Percentiles rank a stretch among this genome's conserved stretches.
phyloP scores from a whole-genome alignment of 108 stramenopile species.

The Chaetoceros muelleri region DNA sequence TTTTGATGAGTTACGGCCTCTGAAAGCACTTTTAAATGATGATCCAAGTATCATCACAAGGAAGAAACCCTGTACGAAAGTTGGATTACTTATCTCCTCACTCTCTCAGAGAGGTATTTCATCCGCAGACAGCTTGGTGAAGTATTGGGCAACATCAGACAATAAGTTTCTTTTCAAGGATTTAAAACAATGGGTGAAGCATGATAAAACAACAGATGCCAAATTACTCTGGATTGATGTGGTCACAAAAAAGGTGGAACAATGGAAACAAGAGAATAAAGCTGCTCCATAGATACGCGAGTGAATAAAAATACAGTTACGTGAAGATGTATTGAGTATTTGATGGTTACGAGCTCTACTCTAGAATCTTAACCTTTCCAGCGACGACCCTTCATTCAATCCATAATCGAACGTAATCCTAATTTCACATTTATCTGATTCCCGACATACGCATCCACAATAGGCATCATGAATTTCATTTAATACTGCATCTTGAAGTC shows the following conservation, averaged over 20 bases:
- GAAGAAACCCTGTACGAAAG: slow-evolving; percentile 50
- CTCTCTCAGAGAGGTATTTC: slow-evolving; percentile 58
- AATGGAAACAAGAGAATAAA: slow-evolving; percentile 18
- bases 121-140: slow-evolving; percentile 47
- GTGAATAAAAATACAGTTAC: too few relatives aligned
- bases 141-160: slow-evolving; percentile 71
- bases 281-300: too few relatives aligned
- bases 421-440: neutral
- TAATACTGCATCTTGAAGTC: slow-evolving; percentile 23
- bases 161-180: slow-evolving; percentile 63
- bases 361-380: too few relatives aligned
- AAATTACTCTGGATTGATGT: slow-evolving; percentile 55
- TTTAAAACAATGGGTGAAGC: slow-evolving; percentile 51
- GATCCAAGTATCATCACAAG: slow-evolving; percentile 59
- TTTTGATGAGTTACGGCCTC: slow-evolving; percentile 35
- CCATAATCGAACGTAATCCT: neutral
- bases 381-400: neutral
- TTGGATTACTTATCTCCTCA: slow-evolving; percentile 40
- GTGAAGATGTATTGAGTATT: too few relatives aligned
- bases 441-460: slow-evolving; percentile 12
- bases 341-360: too few relatives aligned
- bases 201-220: slow-evolving; percentile 27
- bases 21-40: slow-evolving; percentile 48
- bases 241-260: slow-evolving; percentile 40
- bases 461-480: slow-evolving; percentile 19